Base-by-base conservation (phyloP, 306 rosid species). In the Cucurbita argyrosperma region DNA sequence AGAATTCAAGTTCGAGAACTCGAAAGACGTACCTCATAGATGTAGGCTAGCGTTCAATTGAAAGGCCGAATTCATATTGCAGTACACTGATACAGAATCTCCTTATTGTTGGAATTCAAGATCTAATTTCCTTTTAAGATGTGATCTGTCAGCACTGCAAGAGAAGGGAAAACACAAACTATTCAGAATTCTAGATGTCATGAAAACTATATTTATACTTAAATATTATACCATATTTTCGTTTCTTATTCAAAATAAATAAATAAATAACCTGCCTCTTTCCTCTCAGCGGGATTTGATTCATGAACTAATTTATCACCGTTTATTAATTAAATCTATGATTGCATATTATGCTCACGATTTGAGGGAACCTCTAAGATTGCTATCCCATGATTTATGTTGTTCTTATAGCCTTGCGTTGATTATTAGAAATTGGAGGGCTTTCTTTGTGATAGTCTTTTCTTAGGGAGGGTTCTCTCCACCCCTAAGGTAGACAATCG, bases 71-170 rank as follows among this genome's bases (percentile, higher is more conserved):
- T 30, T 51, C 59, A 47, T 35, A 26, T 70, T 70, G 74, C 59
- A 70, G 57, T 68, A 68, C 57, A 68, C 57, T 47, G 8, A 79
- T 67, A 72, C 38, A 43, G 81, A 83, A 76, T 55, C 47, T 76
- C 76, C 81, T 80, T 77, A 81, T 77, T 89, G 87, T 81, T 88
- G 88, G 84, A 94, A 94, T 76, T 94, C 99, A 49, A 94, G 89
- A 82, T 94, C 99, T 84, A 91, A 77, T 78, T 94, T 94, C 79
- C 99, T 87, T 81, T 94, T 94, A 47, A 91, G 84, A 82, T 91
- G 97, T 60, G 97, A 80, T 82, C 92, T 83, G 82, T 94, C 99
- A 81, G 96, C 95, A 78, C 99, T 94, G 89, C 55, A 43, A 46
- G 7, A 8, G 55, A 51, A 19, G 11, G 13, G 15, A 61, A 76